Base-by-base conservation (phyloP, 2,329 filamentous ascomycete genomes). In the Monosporascus ibericus region DNA sequence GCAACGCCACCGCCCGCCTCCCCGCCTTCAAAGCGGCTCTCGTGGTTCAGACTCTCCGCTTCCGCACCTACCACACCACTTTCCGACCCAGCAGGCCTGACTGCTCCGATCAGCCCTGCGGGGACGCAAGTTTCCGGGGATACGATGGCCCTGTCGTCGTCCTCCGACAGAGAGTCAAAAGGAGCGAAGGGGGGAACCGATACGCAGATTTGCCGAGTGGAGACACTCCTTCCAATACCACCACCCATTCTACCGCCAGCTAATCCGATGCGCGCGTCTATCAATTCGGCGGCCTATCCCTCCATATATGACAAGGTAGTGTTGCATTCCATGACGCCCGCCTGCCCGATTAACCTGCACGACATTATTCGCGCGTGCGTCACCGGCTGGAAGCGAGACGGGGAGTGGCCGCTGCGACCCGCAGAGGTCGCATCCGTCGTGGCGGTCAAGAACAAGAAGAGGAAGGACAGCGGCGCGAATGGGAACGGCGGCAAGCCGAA, bases 231-330 rank as follows among this genome's bases (percentile, higher is more conserved):
- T 3, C 92, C 92, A 0, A 70, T 95, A 48, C 82, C 86, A 0
- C 79, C 82, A 6, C 87, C 88, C 1, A 73, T 95, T 5, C 76
- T 96, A 5, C 87, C 90, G 6, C 74, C 81, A 1, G 77, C 80
- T 47, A 92, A 95, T 64, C 80, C 86, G 0, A 84, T 96, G 68
- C 87, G 92, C 52, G 80, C 84, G 30, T 86, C 84, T 34, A 94
- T 96, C 62, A 85, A 78, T 0, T 83, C 88, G 0, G 72, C 79
- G 17, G 80, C 87, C 51, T 95, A 96, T 69, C 75, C 85, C 0
- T 88, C 87, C 47, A 89, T 97, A 52, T 96, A 95, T 74, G 87
- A 88, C 65, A 96, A 96, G 71, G 87, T 96, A 48, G 85, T 96
- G 42, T 69, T 91, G 1, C 86, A 92, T 63, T 81, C 79, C 38